These are phyloP conservation scores for Pleurozium schreberi DNA, from an alignment of 225 moss, liverwort and hornwort species.

Conservation along the genomic window DNA sequence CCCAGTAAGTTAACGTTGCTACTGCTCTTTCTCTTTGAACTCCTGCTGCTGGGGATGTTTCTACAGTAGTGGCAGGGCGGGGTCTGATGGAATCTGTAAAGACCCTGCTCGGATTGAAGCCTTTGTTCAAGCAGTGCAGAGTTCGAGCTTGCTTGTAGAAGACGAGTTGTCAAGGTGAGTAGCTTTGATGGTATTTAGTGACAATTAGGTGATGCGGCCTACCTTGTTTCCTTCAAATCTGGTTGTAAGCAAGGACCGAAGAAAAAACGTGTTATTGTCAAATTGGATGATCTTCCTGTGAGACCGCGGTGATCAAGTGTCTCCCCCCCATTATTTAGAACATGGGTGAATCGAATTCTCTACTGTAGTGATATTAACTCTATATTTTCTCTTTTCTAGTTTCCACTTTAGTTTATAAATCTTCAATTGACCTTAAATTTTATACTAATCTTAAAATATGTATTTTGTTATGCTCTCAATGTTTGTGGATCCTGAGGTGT, in stretches of 20 bases:
- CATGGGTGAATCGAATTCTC: not conserved
- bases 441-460: too few relatives aligned
- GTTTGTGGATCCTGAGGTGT: not conserved
- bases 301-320: not conserved
- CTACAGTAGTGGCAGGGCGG: conserved; percentile 84
- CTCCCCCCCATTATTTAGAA: not conserved
- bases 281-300: not conserved
- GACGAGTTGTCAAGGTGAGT: not conserved
- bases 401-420: too few relatives aligned
- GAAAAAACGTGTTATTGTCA: not conserved
- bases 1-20: conserved; percentile 68
- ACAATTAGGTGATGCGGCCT: not conserved
- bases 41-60: conserved; percentile 78
- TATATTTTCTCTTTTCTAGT: too few relatives aligned
- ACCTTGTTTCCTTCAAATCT: not conserved
- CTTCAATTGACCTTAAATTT: too few relatives aligned
- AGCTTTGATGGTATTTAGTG: not conserved
- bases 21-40: conserved; percentile 53
- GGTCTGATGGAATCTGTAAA: conserved; percentile 60
- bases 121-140: conserved; percentile 60
- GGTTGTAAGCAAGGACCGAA: not conserved
- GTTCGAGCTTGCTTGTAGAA: not conserved
- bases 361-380: not conserved
- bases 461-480: not conserved
- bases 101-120: conserved; percentile 53